These are phyloP conservation scores for Pythium brachiatum DNA, from an alignment of 352 stramenopile genomes.

Conservation along the genomic window DNA sequence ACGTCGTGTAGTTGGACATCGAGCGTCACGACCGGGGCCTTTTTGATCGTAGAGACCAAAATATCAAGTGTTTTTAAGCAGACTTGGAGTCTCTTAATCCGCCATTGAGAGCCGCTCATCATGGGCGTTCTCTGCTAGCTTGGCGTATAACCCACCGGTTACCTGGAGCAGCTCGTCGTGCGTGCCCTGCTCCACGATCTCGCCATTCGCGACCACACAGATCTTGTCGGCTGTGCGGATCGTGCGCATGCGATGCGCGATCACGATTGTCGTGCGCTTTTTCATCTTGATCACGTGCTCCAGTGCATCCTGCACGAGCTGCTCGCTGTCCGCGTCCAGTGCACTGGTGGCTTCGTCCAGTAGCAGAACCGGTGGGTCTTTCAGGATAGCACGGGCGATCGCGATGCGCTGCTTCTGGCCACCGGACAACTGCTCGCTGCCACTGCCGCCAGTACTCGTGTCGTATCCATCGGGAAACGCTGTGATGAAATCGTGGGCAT, in stretches of 20 bases:
- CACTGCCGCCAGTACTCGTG: slow-evolving; percentile 90
- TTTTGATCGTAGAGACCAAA: not conserved
- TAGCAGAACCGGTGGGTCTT: slow-evolving; percentile 82
- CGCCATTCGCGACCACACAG: slow-evolving; percentile 90
- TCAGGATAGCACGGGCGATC: slow-evolving; percentile 90
- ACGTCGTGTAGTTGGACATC: slow-evolving; percentile 11
- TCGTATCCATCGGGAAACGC: slow-evolving; percentile 90
- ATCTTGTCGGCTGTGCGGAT: slow-evolving; percentile 94
- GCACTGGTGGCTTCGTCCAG: slow-evolving; percentile 91
- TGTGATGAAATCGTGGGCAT: slow-evolving; percentile 92
- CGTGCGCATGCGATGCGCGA: slow-evolving; percentile 92
- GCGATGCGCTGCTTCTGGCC: slow-evolving; percentile 83
- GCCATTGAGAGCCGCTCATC: slow-evolving; percentile 19
- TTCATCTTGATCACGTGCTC: slow-evolving; percentile 54
- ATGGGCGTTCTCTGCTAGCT: slow-evolving; percentile 17
- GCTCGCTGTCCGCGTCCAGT: slow-evolving; percentile 80
- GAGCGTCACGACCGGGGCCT: not conserved
- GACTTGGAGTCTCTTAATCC: slow-evolving; percentile 1
- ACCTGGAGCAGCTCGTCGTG: slow-evolving; percentile 84
- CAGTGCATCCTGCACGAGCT: slow-evolving; percentile 81
- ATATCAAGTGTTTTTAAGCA: not conserved
- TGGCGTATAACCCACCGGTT: slow-evolving; percentile 20
- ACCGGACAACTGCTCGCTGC: slow-evolving; percentile 78
- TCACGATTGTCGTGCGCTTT: slow-evolving; percentile 87
- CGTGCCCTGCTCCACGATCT: slow-evolving; percentile 90